phyloP scores from a whole-genome alignment of 352 stramenopile genomes.

The Globisporangium canariense region DNA sequence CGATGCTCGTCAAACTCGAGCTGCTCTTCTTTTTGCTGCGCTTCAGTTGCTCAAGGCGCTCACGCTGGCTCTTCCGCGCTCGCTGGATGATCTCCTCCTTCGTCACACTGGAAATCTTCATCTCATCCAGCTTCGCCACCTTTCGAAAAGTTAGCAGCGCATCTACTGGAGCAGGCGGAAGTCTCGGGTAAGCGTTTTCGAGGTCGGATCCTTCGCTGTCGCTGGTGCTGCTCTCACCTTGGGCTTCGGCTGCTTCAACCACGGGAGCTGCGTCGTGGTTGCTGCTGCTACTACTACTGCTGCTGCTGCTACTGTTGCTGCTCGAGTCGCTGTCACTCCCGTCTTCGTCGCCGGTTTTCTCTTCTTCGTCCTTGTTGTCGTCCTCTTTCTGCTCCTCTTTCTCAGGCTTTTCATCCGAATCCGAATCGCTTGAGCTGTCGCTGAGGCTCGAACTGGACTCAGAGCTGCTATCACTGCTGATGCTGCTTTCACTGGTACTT shows the following conservation, averaged over 20 bases:
- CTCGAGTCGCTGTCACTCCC: conserved; percentile 32
- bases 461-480: conserved; percentile 26
- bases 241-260: conserved; percentile 15
- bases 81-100: conserved; percentile 38
- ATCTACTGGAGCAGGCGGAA: conserved; percentile 58
- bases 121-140: conserved; percentile 46
- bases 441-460: conserved; percentile 19
- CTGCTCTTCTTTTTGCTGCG: conserved; percentile 35
- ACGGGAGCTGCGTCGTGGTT: conserved; percentile 2
- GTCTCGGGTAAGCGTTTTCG: conserved; percentile 55
- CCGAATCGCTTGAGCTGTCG: conserved; percentile 25
- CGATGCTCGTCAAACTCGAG: conserved; percentile 8
- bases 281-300: conserved; percentile 15
- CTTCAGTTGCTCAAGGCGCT: conserved; percentile 30
- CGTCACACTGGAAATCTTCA: conserved; percentile 39
- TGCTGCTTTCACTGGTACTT: conserved; percentile 27
- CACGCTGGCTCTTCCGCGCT: conserved; percentile 33
- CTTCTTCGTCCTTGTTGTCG: conserved; percentile 12
- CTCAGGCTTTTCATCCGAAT: conserved; percentile 8
- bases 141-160: conserved; percentile 50
- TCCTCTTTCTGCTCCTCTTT: conserved; percentile 9
- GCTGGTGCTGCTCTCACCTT: conserved; percentile 42
- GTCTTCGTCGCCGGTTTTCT: conserved; percentile 19
- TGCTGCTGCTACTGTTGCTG: conserved; percentile 25
- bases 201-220: conserved; percentile 54